Conservation (phyloP, 2,329 filamentous ascomycete genomes). For the Nothophaeocryptopus gaeumannii region DNA sequence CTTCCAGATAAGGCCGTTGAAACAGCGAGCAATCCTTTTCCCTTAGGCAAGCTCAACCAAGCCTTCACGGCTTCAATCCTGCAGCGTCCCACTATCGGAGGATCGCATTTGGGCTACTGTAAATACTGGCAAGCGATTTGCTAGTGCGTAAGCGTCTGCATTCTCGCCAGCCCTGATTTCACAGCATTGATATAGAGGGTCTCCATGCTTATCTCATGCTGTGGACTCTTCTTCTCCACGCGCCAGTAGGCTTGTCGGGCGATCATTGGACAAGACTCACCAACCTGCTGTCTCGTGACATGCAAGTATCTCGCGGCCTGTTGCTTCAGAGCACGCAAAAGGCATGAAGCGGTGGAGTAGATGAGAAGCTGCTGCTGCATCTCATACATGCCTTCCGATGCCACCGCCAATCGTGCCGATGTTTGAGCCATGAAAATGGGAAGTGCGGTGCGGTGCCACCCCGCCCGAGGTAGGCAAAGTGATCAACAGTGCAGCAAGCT, state of each 20-base stretch:
- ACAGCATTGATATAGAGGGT: conserved; percentile 8
- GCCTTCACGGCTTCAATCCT: no score
- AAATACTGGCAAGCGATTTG: no score
- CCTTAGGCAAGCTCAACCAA: no score
- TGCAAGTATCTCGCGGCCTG: conserved; percentile 1
- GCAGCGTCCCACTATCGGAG: no score
- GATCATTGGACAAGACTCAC: conserved; percentile 17
- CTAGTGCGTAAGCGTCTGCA: no score
- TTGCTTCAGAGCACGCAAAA: neutral
- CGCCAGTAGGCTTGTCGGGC: conserved; percentile 1
- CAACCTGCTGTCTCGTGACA: conserved; percentile 10
- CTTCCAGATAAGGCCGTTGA: no score
- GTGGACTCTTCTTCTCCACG: conserved; percentile 6
- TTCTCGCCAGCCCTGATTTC: conserved; percentile 4
- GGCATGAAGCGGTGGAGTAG: no score
- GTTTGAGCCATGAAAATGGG: neutral
- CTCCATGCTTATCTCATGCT: conserved; percentile 10
- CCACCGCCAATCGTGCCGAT: conserved; percentile 9
- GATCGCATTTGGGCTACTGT: no score
- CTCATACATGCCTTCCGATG: no score
- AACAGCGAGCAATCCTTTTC: no score
- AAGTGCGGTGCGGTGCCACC: conserved; percentile 1
- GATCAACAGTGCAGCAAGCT: conserved; percentile 1
- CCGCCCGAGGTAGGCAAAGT: conserved; percentile 3
- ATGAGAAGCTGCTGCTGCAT: no score